Conservation (phyloP, 768 basidiomycete genomes). For the Lentinula raphanica region DNA sequence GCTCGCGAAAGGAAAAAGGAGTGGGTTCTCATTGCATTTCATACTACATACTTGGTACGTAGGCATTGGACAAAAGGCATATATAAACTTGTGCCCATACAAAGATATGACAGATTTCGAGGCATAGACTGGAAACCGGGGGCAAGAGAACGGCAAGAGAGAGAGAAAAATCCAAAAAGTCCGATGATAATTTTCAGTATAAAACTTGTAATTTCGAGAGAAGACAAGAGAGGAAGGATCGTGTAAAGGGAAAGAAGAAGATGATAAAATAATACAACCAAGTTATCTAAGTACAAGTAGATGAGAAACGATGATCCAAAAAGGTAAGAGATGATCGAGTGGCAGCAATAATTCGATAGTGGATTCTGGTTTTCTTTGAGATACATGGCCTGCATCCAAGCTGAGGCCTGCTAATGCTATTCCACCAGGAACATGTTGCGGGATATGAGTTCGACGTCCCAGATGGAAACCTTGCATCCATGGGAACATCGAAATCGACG, state of each 20-base stretch:
- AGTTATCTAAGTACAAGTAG: not conserved
- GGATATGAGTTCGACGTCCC: not conserved
- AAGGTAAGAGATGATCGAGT: not conserved
- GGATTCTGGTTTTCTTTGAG: not conserved
- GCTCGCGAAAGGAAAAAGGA: too few relatives aligned
- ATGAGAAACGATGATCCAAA: not conserved
- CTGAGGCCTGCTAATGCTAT: not conserved
- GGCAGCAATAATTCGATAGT: not conserved
- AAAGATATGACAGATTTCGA: not conserved
- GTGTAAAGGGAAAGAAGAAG: not conserved
- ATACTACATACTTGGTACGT: not conserved
- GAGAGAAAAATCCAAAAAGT: not conserved
- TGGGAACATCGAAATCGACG: not conserved
- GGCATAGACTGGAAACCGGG: not conserved
- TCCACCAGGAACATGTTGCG: not conserved
- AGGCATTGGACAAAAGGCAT: not conserved
- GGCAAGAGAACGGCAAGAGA: not conserved
- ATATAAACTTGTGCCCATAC: not conserved
- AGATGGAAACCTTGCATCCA: not conserved
- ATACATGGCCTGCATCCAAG: not conserved
- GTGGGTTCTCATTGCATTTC: too few relatives aligned
- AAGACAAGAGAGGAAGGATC: not conserved
- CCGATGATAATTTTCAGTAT: not conserved
- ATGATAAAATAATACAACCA: not conserved
- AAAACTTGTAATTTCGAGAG: not conserved